Conservation (phyloP, 441 rosid genomes). For the Pelargonium myrrhifolium region DNA sequence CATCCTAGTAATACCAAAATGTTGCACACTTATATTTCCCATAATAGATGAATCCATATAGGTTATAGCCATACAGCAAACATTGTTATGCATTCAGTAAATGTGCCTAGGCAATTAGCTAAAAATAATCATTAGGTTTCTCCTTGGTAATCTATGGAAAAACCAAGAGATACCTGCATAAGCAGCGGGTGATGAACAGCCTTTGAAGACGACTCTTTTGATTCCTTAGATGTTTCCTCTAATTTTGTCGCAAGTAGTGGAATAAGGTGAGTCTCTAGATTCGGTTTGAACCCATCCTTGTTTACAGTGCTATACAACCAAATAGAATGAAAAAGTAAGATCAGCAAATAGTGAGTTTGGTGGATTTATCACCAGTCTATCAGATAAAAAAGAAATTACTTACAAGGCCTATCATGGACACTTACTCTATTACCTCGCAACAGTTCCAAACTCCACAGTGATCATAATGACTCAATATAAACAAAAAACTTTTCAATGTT, state of each 20-base stretch:
- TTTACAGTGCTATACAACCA: constrained; percentile 68
- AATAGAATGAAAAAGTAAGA: constrained; percentile 12
- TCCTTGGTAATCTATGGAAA: constrained; percentile 3
- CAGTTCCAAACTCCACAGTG: neutral
- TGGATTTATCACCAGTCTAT: constrained; percentile 11
- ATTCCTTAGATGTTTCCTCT: constrained; percentile 39
- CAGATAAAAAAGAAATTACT: neutral
- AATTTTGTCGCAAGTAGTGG: constrained; percentile 62
- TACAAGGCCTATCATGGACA: neutral
- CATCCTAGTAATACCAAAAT: neutral
- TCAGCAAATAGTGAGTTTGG: constrained; percentile 13
- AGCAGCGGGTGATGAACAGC: constrained; percentile 71
- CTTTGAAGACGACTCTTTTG: constrained; percentile 46
- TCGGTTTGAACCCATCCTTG: constrained; percentile 85
- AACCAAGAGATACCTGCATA: constrained; percentile 55
- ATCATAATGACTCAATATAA: no score
- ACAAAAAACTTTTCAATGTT: no score
- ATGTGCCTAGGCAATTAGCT: constrained; percentile 1
- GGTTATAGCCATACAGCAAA: neutral
- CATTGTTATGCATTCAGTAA: neutral
- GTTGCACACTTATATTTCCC: no score
- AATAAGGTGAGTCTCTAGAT: constrained; percentile 76
- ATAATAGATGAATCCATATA: constrained; percentile 2
- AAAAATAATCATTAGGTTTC: neutral
- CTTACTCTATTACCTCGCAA: neutral